Evolutionary conservation across 2,329 filamentous ascomycete species (phyloP), one percentile per base, ranked within the genome.

Genomic region (Stachybotrys chlorohalonatus): DNA sequence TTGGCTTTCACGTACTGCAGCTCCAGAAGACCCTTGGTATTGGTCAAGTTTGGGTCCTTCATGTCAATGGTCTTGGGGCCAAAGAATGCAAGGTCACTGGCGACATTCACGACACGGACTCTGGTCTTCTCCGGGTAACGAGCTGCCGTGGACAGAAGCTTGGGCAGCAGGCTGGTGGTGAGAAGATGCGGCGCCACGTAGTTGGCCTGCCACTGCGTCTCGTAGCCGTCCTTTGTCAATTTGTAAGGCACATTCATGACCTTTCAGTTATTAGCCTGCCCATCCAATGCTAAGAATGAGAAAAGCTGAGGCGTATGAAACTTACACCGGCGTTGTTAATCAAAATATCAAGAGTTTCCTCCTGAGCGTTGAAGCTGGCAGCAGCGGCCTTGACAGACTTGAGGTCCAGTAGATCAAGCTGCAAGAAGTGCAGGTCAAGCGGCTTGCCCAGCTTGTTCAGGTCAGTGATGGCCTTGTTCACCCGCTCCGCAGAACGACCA

Each of bases 71-170:
- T 32, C 0, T 62, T 58, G 0, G 62, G 60, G 0, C 61, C 62
- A 46, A 59, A 50, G 1, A 55, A 56, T 2, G 60, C 58, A 30
- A 55, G 53, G 3, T 65, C 63, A 16, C 63, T 65, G 0, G 61
- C 54, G 1, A 65, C 63, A n/a, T 65, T 65, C 49, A 64, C 51
- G 0, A 65, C 50, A 7, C 63, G 52, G 2, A 60, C 62, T 1
- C 61, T 58, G 6, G 63, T 54, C 53, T 55, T 56, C 8, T 51
- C 39, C 2, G 52, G 52, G 24, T 51, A 53, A 1, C 15, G 16
- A 8, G 60, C 54, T 15, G 58, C 62, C 0, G 61, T 57, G 7
- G 54, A 52, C 2, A 62, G 30, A 0, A 63, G 53, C 1, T 55
- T 32, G 3, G 62, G 62, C 49, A 63, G 53, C 8, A 62, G 53